phyloP scores from a whole-genome alignment of 495 filamentous ascomycete species.

The Lindgomyces ingoldianus region DNA sequence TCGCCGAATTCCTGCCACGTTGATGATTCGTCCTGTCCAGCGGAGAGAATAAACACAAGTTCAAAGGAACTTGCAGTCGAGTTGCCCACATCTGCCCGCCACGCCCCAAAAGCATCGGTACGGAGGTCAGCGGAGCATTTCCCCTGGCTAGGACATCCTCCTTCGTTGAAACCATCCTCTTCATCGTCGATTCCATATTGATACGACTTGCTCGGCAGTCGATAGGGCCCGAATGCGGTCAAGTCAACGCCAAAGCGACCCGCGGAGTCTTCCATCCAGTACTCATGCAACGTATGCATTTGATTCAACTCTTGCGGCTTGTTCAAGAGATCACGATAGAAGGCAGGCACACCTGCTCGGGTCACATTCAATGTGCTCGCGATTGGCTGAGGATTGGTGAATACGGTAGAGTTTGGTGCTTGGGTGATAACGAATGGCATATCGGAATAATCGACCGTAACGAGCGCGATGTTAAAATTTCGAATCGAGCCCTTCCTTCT shows the following conservation, averaged over 20 bases:
- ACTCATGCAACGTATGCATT: slow-evolving; percentile 49
- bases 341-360: slow-evolving; percentile 46
- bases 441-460: slow-evolving; percentile 48
- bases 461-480: slow-evolving; percentile 49
- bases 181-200: slow-evolving; percentile 44
- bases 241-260: slow-evolving; percentile 50
- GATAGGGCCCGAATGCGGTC: slow-evolving; percentile 49
- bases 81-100: slow-evolving; percentile 47
- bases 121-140: slow-evolving; percentile 46
- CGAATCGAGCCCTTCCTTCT: slow-evolving; percentile 42
- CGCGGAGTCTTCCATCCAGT: slow-evolving; percentile 51
- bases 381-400: slow-evolving; percentile 45
- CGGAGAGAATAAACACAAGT: slow-evolving; percentile 49
- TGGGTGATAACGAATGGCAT: slow-evolving; percentile 46
- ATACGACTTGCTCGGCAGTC: slow-evolving; percentile 36
- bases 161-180: slow-evolving; percentile 30
- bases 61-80: slow-evolving; percentile 43
- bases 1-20: slow-evolving; percentile 52
- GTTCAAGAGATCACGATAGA: slow-evolving; percentile 49
- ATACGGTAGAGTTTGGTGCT: slow-evolving; percentile 44
- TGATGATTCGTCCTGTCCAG: slow-evolving; percentile 50
- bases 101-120: slow-evolving; percentile 46
- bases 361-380: slow-evolving; percentile 32
- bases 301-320: slow-evolving; percentile 47
- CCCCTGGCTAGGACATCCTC: slow-evolving; percentile 41